Evolutionary conservation across 441 rosid genomes (phyloP), one percentile per base, ranked within the genome.

Genomic region (Mallotus japonicus): DNA sequence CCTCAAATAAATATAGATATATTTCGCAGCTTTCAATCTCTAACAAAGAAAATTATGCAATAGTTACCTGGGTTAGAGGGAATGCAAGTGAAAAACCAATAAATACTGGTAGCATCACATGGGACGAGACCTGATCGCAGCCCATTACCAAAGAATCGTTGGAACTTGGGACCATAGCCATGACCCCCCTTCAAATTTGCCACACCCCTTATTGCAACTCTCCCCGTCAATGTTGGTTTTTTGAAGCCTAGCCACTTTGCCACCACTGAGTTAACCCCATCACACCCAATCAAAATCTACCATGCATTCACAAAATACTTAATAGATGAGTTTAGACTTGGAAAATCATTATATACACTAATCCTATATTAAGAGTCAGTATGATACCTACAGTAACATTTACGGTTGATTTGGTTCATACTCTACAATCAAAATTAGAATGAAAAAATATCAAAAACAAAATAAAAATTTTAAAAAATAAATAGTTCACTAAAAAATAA

Each of bases 191-290:
- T 59, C 63, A 81, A 85, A 63, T 85, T 68, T 53, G 80, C 75
- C 63, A 6, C 81, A 20, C 89, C 94, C 69, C 93, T 81, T n/a
- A 90, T 76, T 6, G 85, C 86, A 17, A 75, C 69, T 69, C 92
- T 71, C 17, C 88, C 74, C 0, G 83, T 40, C 34, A 67, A 85
- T 55, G 72, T 81, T 1, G 87, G 88, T 10, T 71, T 79, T 77
- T 83, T 81, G 71, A 93, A 86, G 8, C 92, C 91, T 6, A 93
- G 74, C 92, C 89, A 91, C 67, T 84, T 89, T 2, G 90, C 85
- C 74, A 88, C 88, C 65, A 80, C 76, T 1, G 98, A 91, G 67
- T 89, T 87, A 71, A 90, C 88, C 49, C 97, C 96, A 67, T 93
- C 98, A 67, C 96, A 85, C 73, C 96, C 96, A 51, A 93, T 80